Evolutionary conservation across 208 protist genomes (phyloP).

Genomic region (Strigomonas culicis): DNA sequence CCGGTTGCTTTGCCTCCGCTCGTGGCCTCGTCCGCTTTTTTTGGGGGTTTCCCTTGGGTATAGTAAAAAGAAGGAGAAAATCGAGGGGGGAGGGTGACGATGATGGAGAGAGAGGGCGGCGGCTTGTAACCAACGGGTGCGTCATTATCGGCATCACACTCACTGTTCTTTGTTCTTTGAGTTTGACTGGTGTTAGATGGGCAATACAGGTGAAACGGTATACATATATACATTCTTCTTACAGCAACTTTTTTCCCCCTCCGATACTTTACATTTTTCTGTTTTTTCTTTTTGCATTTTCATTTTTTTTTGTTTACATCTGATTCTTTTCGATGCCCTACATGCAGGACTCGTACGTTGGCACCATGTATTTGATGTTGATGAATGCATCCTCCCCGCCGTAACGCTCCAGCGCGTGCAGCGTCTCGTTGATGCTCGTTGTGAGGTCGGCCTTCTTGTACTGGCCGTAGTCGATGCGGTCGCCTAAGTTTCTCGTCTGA

Average conservation of each 20-base stretch:
- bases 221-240: neutral
- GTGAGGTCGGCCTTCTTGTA: constrained; percentile 92
- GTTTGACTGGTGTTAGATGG: neutral
- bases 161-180: neutral
- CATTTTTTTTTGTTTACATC: constrained; percentile 5
- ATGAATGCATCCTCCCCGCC: constrained; percentile 93
- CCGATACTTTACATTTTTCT: neutral
- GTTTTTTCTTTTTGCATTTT: neutral
- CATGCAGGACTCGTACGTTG: constrained; percentile 89
- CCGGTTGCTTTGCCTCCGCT: too few relatives aligned
- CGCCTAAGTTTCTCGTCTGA: constrained; percentile 88
- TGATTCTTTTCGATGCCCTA: constrained; percentile 50
- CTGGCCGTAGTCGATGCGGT: constrained; percentile 96
- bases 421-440: constrained; percentile 97
- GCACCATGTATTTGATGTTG: constrained; percentile 96
- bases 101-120: too few relatives aligned
- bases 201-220: neutral
- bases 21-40: too few relatives aligned
- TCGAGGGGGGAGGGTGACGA: too few relatives aligned
- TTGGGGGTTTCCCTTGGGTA: too few relatives aligned
- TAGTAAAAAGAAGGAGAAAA: too few relatives aligned
- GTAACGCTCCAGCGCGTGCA: constrained; percentile 92
- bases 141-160: too few relatives aligned
- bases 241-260: neutral
- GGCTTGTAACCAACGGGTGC: too few relatives aligned